These are phyloP conservation scores for Durio zibethinus DNA, from an alignment of 345 rosid genomes.

Conservation along the genomic window DNA sequence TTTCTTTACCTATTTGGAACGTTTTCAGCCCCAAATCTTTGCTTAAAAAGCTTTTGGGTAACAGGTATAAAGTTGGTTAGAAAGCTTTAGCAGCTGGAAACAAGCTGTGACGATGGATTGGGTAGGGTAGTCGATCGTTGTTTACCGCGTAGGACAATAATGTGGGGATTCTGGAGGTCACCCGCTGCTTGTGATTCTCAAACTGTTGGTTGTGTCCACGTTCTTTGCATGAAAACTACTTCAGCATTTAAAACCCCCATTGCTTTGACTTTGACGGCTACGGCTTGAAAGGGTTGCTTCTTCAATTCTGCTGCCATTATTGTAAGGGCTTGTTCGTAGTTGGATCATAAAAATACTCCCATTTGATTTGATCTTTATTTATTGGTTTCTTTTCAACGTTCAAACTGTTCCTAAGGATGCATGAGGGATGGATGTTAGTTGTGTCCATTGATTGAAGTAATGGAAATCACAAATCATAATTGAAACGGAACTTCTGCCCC, in stretches of 20 bases:
- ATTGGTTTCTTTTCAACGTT: neutral
- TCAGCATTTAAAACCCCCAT: neutral
- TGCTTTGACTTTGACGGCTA: neutral
- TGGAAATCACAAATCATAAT: conserved; percentile 3
- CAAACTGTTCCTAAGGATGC: neutral
- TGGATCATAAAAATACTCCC: neutral
- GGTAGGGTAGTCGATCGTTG: neutral
- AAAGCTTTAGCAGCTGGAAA: neutral
- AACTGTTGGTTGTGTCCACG: conserved; percentile 26
- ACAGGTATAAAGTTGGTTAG: too few species aligned
- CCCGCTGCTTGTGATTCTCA: conserved; percentile 25
- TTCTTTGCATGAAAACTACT: conserved; percentile 30
- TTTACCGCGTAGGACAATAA: neutral
- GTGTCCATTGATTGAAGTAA: neutral
- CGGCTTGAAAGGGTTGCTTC: neutral
- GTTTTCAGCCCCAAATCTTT: too few species aligned
- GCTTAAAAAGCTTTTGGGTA: too few species aligned
- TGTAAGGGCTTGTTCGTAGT: neutral
- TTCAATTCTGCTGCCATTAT: neutral
- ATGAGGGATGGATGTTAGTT: neutral
- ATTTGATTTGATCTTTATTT: too few species aligned
- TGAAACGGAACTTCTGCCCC: neutral
- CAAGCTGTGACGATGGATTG: conserved; percentile 1
- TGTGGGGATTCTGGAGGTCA: conserved; percentile 13
- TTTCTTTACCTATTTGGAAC: neutral